Conservation (phyloP, 441 rosid species). For the Populus hybrid region DNA sequence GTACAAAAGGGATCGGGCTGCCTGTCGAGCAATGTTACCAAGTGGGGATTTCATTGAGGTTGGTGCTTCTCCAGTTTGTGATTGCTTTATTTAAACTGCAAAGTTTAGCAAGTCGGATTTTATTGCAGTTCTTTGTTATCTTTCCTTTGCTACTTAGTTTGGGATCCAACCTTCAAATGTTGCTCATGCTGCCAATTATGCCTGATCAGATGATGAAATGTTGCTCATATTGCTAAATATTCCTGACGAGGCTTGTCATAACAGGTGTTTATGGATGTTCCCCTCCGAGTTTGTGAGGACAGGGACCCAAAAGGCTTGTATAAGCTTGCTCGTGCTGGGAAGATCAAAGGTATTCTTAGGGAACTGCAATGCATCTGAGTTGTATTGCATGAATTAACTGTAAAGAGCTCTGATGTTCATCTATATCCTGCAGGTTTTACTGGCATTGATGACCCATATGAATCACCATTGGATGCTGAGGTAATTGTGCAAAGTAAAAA, state of each 20-base stretch:
- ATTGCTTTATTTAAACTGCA: not conserved
- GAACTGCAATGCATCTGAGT: not conserved
- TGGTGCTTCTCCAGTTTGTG: constrained; percentile 6
- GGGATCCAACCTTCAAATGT: not conserved
- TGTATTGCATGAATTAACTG: not conserved
- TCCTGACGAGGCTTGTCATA: constrained; percentile 8
- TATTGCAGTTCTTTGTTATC: not conserved
- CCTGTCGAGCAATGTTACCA: constrained; percentile 66
- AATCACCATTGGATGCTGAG: constrained; percentile 77
- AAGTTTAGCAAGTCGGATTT: not conserved
- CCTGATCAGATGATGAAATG: not conserved
- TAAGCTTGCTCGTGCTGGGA: constrained; percentile 91
- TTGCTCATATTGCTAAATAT: constrained; percentile 8
- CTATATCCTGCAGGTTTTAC: constrained; percentile 63
- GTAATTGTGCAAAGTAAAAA: constrained; percentile 26
- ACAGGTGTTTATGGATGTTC: constrained; percentile 86
- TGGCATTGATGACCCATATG: constrained; percentile 90
- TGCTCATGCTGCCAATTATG: not conserved
- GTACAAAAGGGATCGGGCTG: constrained; percentile 69
- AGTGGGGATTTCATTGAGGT: constrained; percentile 72
- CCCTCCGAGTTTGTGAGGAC: constrained; percentile 75
- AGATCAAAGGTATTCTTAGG: constrained; percentile 60
- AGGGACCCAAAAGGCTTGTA: constrained; percentile 91
- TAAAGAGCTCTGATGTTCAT: not conserved
- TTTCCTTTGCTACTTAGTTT: not conserved